Evolutionary conservation across 257 asterid species (phyloP).

Genomic region (Scutellaria barbata): DNA sequence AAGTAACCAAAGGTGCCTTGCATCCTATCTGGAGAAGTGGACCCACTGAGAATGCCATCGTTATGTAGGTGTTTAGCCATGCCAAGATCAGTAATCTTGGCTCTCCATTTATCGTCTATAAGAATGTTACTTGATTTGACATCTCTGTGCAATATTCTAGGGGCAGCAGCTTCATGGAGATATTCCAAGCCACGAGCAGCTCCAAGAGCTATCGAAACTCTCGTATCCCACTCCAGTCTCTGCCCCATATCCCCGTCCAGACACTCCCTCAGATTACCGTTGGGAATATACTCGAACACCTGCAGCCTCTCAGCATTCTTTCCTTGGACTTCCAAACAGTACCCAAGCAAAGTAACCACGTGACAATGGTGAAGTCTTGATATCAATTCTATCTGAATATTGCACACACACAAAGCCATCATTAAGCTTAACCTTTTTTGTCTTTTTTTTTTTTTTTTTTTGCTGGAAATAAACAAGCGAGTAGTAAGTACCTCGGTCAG

Average conservation of each 20-base stretch:
- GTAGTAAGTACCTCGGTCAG: constrained; percentile 73
- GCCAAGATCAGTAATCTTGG: constrained; percentile 98
- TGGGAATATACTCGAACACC: constrained; percentile 79
- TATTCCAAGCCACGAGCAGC: constrained; percentile 99
- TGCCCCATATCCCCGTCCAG: constrained; percentile 70
- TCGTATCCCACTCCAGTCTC: constrained; percentile 72
- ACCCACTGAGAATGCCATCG: constrained; percentile 71
- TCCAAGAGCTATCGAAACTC: constrained; percentile 86
- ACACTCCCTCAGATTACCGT: constrained; percentile 88
- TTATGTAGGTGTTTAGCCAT: constrained; percentile 87
- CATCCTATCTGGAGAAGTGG: constrained; percentile 93
- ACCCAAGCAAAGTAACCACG: constrained; percentile 90
- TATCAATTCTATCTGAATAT: constrained; percentile 79
- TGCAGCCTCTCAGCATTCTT: constrained; percentile 81
- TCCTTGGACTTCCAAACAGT: constrained; percentile 77
- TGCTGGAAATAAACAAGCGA: background rate
- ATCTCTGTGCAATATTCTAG: constrained; percentile 93
- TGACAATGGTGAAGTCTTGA: constrained; percentile 96
- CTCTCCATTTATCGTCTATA: constrained; percentile 86
- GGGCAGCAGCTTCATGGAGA: constrained; percentile 99
- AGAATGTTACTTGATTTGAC: constrained; percentile 95
- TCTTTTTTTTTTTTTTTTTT: too few species aligned
- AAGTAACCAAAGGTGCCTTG: constrained; percentile 98
- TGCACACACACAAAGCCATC: background rate
- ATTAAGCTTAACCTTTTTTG: background rate